Evolutionary conservation across 2,329 filamentous ascomycete genomes (phyloP).

Genomic region (Aspergillus persii): DNA sequence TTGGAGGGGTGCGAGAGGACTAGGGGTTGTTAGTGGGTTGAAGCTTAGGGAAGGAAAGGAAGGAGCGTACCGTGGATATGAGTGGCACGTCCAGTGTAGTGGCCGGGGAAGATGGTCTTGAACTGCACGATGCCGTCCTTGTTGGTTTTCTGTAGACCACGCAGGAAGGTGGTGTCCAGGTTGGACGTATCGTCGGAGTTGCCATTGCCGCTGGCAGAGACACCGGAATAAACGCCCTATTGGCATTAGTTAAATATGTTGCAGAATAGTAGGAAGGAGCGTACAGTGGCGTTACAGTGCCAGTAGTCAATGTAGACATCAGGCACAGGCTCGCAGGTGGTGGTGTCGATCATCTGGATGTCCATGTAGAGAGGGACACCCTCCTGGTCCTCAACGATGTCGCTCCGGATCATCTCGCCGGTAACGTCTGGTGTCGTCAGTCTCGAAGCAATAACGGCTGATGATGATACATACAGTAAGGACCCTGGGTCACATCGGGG

Average conservation of each 20-base stretch:
- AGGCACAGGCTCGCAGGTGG: slow-evolving; percentile 41
- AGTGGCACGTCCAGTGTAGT: slow-evolving; percentile 42
- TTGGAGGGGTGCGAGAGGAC: slow-evolving; percentile 33
- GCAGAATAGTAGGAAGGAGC: not conserved
- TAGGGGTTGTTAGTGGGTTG: slow-evolving; percentile 7
- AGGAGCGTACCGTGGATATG: slow-evolving; percentile 33
- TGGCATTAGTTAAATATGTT: not conserved
- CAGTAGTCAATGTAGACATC: slow-evolving; percentile 40
- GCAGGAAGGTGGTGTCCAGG: slow-evolving; percentile 45
- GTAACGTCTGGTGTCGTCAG: slow-evolving; percentile 29
- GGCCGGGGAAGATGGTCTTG: slow-evolving; percentile 45
- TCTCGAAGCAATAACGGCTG: not conserved
- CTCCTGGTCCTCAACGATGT: slow-evolving; percentile 32
- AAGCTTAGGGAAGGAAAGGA: not conserved
- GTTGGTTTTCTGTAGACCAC: slow-evolving; percentile 46
- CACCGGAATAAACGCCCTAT: slow-evolving; percentile 40
- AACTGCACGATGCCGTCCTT: slow-evolving; percentile 44
- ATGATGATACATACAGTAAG: slow-evolving; percentile 43
- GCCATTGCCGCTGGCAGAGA: slow-evolving; percentile 37
- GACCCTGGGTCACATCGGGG: slow-evolving; percentile 54
- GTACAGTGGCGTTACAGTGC: slow-evolving; percentile 42
- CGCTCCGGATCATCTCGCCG: slow-evolving; percentile 39
- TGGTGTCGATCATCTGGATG: slow-evolving; percentile 41
- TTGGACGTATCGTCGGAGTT: slow-evolving; percentile 38
- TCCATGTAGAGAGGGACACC: slow-evolving; percentile 42